Conservation (phyloP, 2,329 filamentous ascomycete genomes). For the Pseudocercospora ulei region DNA sequence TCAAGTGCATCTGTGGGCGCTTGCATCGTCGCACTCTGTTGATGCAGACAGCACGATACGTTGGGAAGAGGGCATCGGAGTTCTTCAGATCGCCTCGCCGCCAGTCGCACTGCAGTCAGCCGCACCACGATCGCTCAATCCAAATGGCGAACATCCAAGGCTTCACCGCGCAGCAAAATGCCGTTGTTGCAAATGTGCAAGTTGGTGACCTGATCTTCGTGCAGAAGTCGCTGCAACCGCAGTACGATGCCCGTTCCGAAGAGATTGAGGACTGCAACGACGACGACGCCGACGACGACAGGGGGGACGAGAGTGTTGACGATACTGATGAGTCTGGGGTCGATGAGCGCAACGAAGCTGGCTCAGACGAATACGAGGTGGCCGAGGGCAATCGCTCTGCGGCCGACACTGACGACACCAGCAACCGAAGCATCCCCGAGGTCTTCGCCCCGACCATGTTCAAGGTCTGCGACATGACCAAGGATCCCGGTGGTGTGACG, state of each 20-base stretch:
- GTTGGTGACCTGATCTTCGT: constrained; percentile 23
- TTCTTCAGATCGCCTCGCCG: background rate
- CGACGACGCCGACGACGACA: constrained; percentile 10
- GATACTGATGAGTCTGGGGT: constrained; percentile 5
- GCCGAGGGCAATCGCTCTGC: constrained; percentile 1
- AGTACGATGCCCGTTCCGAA: constrained; percentile 13
- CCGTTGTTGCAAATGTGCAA: constrained; percentile 13
- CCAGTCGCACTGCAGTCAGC: no score
- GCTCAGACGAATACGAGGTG: constrained; percentile 6
- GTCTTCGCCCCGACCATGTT: constrained; percentile 12
- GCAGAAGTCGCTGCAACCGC: constrained; percentile 8
- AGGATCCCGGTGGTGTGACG: constrained; percentile 12
- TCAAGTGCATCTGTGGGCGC: no score
- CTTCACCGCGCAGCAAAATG: constrained; percentile 16
- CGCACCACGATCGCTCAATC: background rate
- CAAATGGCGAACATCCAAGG: constrained; percentile 21
- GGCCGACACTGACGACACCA: constrained; percentile 6
- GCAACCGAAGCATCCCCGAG: constrained; percentile 8
- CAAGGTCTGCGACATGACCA: constrained; percentile 16
- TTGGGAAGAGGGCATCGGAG: no score
- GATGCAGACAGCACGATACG: no score
- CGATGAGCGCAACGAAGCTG: constrained; percentile 1
- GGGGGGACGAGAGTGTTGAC: constrained; percentile 13
- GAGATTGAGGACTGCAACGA: constrained; percentile 12
- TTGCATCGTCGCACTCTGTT: no score